Evolutionary conservation across 2,329 filamentous ascomycete species (phyloP).

Genomic region (Rutstroemia sp.): DNA sequence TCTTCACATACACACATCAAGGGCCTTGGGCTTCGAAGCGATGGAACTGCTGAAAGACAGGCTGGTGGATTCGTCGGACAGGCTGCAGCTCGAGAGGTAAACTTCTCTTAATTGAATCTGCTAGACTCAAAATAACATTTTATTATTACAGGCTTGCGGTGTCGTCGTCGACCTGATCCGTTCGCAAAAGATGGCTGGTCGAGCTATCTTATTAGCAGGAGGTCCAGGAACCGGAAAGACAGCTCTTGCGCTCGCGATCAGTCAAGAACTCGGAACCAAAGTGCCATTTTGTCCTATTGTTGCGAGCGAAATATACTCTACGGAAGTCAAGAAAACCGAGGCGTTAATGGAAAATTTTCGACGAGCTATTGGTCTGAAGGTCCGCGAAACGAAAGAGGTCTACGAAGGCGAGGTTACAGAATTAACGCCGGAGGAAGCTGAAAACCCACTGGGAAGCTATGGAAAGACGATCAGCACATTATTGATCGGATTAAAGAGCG

Average conservation of each 20-base stretch:
- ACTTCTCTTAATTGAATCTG: conserved; percentile 16
- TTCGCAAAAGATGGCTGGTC: conserved; percentile 94
- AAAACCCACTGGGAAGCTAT: conserved; percentile 94
- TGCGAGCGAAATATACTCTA: conserved; percentile 94
- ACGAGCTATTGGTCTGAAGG: conserved; percentile 89
- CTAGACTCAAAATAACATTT: conserved; percentile 84
- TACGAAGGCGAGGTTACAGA: conserved; percentile 99
- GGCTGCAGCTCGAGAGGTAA: conserved; percentile 76
- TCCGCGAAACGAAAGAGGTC: conserved; percentile 97
- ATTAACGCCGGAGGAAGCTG: conserved; percentile 92
- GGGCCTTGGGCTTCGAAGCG: conserved; percentile 76
- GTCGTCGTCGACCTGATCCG: conserved; percentile 94
- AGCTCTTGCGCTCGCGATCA: conserved; percentile 87
- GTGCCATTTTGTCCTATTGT: conserved; percentile 98
- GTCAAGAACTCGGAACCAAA: conserved; percentile 94
- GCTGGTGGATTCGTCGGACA: conserved; percentile 87
- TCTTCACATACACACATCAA: conserved; percentile 98
- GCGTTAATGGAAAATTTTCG: conserved; percentile 99
- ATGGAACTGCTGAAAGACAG: conserved; percentile 78
- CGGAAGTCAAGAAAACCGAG: conserved; percentile 99
- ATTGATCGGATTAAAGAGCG: conserved; percentile 88
- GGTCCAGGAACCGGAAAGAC: conserved; percentile 97
- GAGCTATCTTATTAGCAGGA: conserved; percentile 86
- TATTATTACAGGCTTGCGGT: conserved; percentile 68
- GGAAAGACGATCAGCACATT: conserved; percentile 96